Evolutionary conservation across 163 green algal species (phyloP).

Genomic region (Trebouxiophyceae sp.): DNA sequence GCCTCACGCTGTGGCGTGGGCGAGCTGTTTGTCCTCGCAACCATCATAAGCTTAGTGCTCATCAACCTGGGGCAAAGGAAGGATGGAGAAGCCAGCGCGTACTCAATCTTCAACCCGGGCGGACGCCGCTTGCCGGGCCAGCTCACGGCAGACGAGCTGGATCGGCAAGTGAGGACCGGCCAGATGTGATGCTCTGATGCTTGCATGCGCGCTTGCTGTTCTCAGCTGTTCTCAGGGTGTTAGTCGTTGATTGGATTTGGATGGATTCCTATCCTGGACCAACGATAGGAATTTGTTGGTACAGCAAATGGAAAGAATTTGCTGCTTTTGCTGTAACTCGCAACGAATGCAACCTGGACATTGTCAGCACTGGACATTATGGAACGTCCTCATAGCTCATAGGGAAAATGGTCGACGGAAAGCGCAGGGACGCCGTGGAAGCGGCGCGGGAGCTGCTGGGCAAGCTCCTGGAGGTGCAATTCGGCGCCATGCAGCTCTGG

Average conservation of each 20-base stretch:
- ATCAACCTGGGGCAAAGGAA: conserved; percentile 44
- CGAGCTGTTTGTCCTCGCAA: conserved; percentile 21
- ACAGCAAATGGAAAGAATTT: background rate
- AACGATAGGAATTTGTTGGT: too few relatives aligned
- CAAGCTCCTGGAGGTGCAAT: background rate
- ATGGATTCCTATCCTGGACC: background rate
- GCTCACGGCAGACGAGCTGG: conserved; percentile 52
- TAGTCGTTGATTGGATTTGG: background rate
- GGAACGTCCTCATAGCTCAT: background rate
- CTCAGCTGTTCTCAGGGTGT: background rate
- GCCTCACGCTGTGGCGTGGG: conserved; percentile 4
- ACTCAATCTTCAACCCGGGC: conserved; percentile 64
- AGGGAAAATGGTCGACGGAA: too few relatives aligned
- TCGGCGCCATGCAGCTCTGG: background rate
- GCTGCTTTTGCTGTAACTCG: too few relatives aligned
- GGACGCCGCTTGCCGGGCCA: conserved; percentile 48
- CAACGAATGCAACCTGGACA: too few relatives aligned
- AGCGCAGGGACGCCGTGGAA: background rate
- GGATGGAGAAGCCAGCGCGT: conserved; percentile 49
- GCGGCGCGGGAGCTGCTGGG: background rate
- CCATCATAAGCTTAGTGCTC: conserved; percentile 41
- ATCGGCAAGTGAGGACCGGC: conserved; percentile 49
- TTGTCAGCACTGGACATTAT: background rate
- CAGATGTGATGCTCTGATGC: conserved; percentile 24
- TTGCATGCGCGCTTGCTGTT: background rate